Percentiles rank a stretch among this genome's conserved stretches.
Conservation (phyloP, 1,139 yeast species). For the Hyphopichia buzzinii region DNA sequence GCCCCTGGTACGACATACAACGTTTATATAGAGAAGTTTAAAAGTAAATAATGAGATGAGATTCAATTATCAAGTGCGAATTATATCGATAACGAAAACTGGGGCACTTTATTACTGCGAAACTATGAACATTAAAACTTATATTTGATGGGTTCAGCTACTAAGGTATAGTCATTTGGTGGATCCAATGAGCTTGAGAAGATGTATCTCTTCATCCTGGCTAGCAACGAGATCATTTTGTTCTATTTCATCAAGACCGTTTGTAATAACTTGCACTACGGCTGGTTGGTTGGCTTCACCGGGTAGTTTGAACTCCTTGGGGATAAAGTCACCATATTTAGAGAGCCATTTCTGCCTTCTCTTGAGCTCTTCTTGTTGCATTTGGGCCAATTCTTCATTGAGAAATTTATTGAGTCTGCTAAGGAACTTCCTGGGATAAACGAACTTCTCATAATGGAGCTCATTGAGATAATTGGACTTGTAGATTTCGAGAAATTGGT, state of each 20-base stretch:
- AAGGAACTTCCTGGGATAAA: slow-evolving; percentile 39
- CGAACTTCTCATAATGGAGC: slow-evolving; percentile 39
- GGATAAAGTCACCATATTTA: slow-evolving; percentile 43
- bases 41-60: too few species aligned
- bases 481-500: slow-evolving; percentile 33
- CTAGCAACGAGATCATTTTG: slow-evolving; percentile 15
- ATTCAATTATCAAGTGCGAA: too few species aligned
- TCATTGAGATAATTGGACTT: slow-evolving; percentile 39
- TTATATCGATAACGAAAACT: too few species aligned
- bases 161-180: not conserved
- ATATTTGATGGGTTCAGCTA: not conserved
- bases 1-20: too few species aligned
- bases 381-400: slow-evolving; percentile 29
- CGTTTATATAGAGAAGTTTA: too few species aligned
- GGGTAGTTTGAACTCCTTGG: slow-evolving; percentile 40
- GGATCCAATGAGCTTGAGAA: slow-evolving; percentile 4
- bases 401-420: slow-evolving; percentile 30
- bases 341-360: slow-evolving; percentile 38
- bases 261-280: slow-evolving; percentile 43
- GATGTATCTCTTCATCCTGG: slow-evolving; percentile 3
- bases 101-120: too few species aligned
- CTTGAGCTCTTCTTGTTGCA: slow-evolving; percentile 36
- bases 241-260: slow-evolving; percentile 36
- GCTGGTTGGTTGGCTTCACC: slow-evolving; percentile 39
- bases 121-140: not conserved